phyloP scores from a whole-genome alignment of 306 rosid genomes.

The Dicorynia guianensis region DNA sequence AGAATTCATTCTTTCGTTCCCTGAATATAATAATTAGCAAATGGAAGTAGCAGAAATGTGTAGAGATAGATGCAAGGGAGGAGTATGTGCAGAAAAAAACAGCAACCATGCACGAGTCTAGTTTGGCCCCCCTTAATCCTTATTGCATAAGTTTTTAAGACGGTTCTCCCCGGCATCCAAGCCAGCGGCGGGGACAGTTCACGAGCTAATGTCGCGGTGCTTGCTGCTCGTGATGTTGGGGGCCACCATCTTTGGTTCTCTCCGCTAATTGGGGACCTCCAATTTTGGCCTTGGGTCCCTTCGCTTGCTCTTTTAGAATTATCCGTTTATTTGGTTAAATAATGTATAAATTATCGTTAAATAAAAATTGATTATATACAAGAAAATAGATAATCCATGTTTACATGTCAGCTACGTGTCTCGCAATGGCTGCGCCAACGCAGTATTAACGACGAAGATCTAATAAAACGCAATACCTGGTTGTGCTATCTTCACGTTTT shows the following conservation, averaged over 20 bases:
- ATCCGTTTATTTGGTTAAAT: conserved; percentile 28
- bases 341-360: no score
- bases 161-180: no score
- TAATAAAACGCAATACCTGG: background rate
- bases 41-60: no score
- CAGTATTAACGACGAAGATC: background rate
- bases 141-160: no score
- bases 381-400: background rate
- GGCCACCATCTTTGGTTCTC: conserved; percentile 44
- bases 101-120: no score
- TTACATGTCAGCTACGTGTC: conserved; percentile 21
- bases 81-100: no score
- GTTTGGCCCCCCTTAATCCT: no score
- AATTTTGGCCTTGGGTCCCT: background rate
- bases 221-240: conserved; percentile 47
- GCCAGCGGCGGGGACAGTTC: conserved; percentile 38
- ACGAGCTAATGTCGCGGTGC: conserved; percentile 38
- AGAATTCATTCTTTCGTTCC: no score
- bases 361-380: no score
- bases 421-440: background rate
- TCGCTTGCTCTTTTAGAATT: conserved; percentile 1
- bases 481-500: no score
- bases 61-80: no score
- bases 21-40: no score
- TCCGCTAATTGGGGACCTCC: conserved; percentile 14